Evolutionary conservation across 192 early-diverging fungal species (phyloP), one percentile per base, ranked within the genome.

Genomic region (Linnemannia schmuckeri): DNA sequence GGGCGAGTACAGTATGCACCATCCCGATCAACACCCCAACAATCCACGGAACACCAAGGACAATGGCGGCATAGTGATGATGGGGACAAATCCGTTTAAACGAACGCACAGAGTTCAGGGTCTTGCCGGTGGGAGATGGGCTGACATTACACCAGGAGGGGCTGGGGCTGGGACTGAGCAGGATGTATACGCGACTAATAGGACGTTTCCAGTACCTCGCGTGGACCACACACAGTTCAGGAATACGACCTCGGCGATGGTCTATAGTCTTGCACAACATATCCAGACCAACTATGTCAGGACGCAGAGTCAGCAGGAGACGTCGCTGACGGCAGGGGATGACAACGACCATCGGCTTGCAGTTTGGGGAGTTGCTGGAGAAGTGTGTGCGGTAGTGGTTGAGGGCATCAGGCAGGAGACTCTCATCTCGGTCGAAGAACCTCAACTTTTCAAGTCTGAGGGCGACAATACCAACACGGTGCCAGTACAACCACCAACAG

Each of bases 61-160:
- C 17, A 85, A 75, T 52, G 66, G 61, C 18, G 15, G 76, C 1
- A 78, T 83, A 27, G 68, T 61, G 18, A 9, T 83, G 40, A 78
- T 87, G 70, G 85, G 85, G 4, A 81, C 79, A 1, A 87, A 87
- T n/a, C 85, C 85, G 17, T 87, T 87, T n/a, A 81, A 68, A 15
- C 42, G 85, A 33, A 87, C 85, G 3, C 38, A 72, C 0, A 52
- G 85, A 35, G 63, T n/a, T 10, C 79, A 81, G 24, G 85, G 85
- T 3, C 18, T 81, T 63, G 85, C 70, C 47, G 79, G 79, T 10
- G 85, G 85, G 2, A 80, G 79, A 35, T 87, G 85, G 85, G 37
- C 74, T 18, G 76, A 74, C 4, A 72, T 33, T 44, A 44, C 52
- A 7, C 18, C 18, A 0, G 68, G 46, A 20, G 33, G 27, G 2